These are phyloP conservation scores for Lichtheimia hyalospora DNA, from an alignment of 371 early-diverging fungal genomes.

Conservation along the genomic window DNA sequence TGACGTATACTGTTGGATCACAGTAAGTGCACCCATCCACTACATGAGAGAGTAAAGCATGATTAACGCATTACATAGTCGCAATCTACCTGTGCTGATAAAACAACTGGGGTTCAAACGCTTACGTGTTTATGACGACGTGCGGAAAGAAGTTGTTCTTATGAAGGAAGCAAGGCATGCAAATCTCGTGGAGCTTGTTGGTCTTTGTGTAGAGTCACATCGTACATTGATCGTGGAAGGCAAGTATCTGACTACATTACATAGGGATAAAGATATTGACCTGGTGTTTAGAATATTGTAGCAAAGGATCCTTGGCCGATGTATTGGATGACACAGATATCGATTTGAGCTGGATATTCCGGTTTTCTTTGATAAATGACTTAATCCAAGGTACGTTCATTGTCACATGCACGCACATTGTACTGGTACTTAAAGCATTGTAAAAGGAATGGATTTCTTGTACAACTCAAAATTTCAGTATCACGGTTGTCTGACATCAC, in stretches of 20 bases:
- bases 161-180: constrained; percentile 33
- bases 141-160: constrained; percentile 19
- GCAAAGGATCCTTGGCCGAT: constrained; percentile 46
- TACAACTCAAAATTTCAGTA: constrained; percentile 48
- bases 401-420: not conserved
- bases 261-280: not conserved
- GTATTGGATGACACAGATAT: constrained; percentile 46
- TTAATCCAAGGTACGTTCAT: constrained; percentile 30
- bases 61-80: constrained; percentile 20
- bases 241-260: constrained; percentile 3
- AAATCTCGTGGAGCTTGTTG: constrained; percentile 44
- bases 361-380: constrained; percentile 52
- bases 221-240: constrained; percentile 46
- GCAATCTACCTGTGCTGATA: constrained; percentile 50
- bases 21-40: constrained; percentile 4
- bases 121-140: constrained; percentile 10
- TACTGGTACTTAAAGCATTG: not conserved
- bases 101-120: constrained; percentile 20
- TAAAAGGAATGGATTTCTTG: constrained; percentile 48
- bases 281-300: constrained; percentile 32
- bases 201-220: constrained; percentile 44
- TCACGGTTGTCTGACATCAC: constrained; percentile 47
- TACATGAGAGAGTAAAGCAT: constrained; percentile 3
- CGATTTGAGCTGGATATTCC: constrained; percentile 52
- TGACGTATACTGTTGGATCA: constrained; percentile 8